Conservation (phyloP, 768 basidiomycete genomes). For the Lyophyllum atratum region DNA sequence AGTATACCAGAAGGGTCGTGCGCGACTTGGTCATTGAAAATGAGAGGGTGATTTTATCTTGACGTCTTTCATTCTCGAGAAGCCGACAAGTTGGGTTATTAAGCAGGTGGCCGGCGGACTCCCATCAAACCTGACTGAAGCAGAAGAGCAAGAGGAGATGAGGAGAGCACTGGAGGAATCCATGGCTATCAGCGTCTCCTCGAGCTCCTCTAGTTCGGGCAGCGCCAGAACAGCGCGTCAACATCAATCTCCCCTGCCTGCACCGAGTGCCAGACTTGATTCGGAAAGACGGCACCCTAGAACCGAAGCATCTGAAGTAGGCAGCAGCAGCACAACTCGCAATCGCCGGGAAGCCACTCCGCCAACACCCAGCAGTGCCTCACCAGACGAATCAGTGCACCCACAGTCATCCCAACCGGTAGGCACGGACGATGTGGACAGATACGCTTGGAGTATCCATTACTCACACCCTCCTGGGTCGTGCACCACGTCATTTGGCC, state of each 20-base stretch:
- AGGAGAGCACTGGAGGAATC: slow-evolving; percentile 26
- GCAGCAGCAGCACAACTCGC: background rate
- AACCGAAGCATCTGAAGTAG: background rate
- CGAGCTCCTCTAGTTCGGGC: slow-evolving; percentile 12
- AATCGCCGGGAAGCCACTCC: background rate
- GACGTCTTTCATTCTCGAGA: background rate
- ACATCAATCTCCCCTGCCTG: background rate
- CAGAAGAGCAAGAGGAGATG: slow-evolving; percentile 22
- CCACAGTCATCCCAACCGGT: background rate
- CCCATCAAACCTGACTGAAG: background rate
- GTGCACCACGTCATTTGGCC: slow-evolving; percentile 31
- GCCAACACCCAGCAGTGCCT: slow-evolving; percentile 1
- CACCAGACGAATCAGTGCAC: slow-evolving; percentile 3
- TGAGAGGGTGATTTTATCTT: slow-evolving; percentile 28
- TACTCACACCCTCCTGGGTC: slow-evolving; percentile 38
- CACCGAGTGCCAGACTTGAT: background rate
- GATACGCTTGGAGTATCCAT: slow-evolving; percentile 42
- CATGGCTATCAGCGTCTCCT: slow-evolving; percentile 6
- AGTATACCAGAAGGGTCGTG: slow-evolving; percentile 40
- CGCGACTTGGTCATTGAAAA: slow-evolving; percentile 43
- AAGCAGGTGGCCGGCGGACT: slow-evolving; percentile 7
- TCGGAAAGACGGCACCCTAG: background rate
- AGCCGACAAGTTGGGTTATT: slow-evolving; percentile 6
- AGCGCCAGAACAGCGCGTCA: slow-evolving; percentile 26
- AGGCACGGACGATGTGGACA: background rate